These are phyloP conservation scores for Megacollybia marginata DNA, from an alignment of 768 basidiomycete species.

Conservation along the genomic window DNA sequence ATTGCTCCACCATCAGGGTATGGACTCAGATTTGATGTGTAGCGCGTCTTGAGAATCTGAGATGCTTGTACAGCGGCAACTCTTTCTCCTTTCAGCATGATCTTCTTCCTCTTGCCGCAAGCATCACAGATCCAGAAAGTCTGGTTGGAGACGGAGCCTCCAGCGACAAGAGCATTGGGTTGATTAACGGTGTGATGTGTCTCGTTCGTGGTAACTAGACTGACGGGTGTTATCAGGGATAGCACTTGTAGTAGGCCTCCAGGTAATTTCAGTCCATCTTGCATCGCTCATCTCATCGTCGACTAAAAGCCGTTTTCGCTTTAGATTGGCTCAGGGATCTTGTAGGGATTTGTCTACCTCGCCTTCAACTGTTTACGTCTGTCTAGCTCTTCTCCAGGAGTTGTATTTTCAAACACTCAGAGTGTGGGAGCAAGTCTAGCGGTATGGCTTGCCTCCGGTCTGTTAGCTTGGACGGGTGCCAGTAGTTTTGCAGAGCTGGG, in stretches of 20 bases:
- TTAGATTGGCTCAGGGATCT: conserved; percentile 89
- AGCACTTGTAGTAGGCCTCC: conserved; percentile 75
- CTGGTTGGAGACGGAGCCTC: conserved; percentile 28
- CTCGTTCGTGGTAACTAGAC: background rate
- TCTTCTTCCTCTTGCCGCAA: conserved; percentile 69
- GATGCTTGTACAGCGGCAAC: background rate
- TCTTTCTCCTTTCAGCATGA: conserved; percentile 71
- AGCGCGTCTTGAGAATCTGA: background rate
- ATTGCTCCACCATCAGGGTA: conserved; percentile 12
- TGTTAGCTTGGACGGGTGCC: conserved; percentile 93
- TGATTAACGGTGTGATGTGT: conserved; percentile 56
- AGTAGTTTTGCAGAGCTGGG: conserved; percentile 93
- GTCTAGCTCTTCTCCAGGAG: conserved; percentile 80
- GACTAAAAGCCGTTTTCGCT: background rate
- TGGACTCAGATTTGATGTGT: conserved; percentile 19
- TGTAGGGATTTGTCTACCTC: conserved; percentile 39
- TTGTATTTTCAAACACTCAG: conserved; percentile 82
- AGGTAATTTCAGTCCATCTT: conserved; percentile 36
- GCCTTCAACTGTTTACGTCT: conserved; percentile 1
- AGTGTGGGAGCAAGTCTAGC: conserved; percentile 84
- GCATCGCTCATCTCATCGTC: conserved; percentile 1
- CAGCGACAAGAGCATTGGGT: conserved; percentile 65
- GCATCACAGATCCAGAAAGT: conserved; percentile 63
- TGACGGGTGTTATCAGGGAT: conserved; percentile 45
- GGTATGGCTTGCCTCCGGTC: conserved; percentile 79